Base-by-base conservation (phyloP, 1,284 basidiomycete genomes). In the Microbotryum lychnidis-dioicae region DNA sequence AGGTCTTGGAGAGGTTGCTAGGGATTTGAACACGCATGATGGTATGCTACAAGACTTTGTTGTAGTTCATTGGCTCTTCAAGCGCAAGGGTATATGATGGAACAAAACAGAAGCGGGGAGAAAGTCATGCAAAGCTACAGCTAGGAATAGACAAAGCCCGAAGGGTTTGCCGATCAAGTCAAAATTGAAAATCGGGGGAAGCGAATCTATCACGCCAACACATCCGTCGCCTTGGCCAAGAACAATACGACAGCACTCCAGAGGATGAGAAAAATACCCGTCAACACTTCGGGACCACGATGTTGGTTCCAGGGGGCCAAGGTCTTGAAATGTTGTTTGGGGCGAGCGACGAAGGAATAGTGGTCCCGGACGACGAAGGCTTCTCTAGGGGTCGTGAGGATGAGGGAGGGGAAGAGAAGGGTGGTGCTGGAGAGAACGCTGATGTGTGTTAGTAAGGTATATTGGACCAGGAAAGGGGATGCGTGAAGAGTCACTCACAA, bases 251-350 rank as follows among this genome's bases (percentile, higher is more conserved):
- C 50, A 31, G 29, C 50, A 52, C 25, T 31, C 66, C 66, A 68
- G 2, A 57, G 56, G 47, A 68, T 29, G 47, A 64, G 45, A 12
- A 66, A 10, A 25, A 57, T 29, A 33, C 58, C 62, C 42, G 48
- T 53, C 53, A 68, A 21, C 31, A 68, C 56, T 47, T 68, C 63
- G 37, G 61, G 61, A 27, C 50, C 57, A 20, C 60, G 61, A 45
- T 62, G 27, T 10, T 64, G 62, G 51, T 64, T 68, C 57, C 65
- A 66, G 10, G 66, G 64, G 20, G 47, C 25, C 6, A 62, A 60
- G 20, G 64, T 68, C 58, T 66, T 65, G 64, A 61, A 65, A 45
- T 63, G 50, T 42, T 68, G 66, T 47, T 66, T 66, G 23, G 66
- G 66, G 4, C 66, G 66, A 10, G 66, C 66, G 56, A 66, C 63